Evolutionary conservation across 2,329 filamentous ascomycete species (phyloP), one percentile per base, ranked within the genome.

Genomic region (Pyrenochaeta sp.): DNA sequence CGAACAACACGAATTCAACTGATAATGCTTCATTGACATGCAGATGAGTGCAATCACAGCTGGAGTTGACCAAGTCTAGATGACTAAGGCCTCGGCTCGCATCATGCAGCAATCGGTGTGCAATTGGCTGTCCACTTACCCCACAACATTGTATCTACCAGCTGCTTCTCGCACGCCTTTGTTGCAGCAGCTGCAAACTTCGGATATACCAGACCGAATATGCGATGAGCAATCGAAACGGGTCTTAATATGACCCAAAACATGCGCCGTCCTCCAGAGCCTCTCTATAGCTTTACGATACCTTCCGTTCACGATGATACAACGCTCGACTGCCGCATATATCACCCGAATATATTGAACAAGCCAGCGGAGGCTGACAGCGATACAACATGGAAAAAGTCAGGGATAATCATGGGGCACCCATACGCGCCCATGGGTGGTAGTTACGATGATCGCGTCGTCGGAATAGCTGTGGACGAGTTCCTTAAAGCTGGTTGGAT

Each of bases 381-480:
- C 20, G 36, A 21, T 7, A 35, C 9, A 20, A 22, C 21, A 51
- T 74, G 69, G 71, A 63, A 47, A 32, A 74, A 68, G 45, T 77
- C 71, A 48, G 82, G 78, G 3, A 84, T 85, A 0, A 77, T 96
- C 3, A 75, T 97, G 26, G 92, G 92, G 9, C 94, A 97, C 69
- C 93, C 94, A 0, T 97, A 97, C 66, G 90, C 90, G 22, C 86
- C 90, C 0, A 76, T 97, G 37, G 94, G 94, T 4, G 94, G 93
- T 4, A 85, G 78, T 68, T 94, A 85, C 65, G 89, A 97, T 66
- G 92, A 97, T 65, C 81, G 82, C 0, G 79, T 96, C 0, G 87
- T 97, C 1, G 78, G 82, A n/a, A 76, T 83, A 7, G 73, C 88
- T 3, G 83, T 82, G 1, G 74, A 76, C 2, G 72, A 86, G 44